Base-by-base conservation (phyloP, 2,329 filamentous ascomycete species). In the Fusarium veterinarium region DNA sequence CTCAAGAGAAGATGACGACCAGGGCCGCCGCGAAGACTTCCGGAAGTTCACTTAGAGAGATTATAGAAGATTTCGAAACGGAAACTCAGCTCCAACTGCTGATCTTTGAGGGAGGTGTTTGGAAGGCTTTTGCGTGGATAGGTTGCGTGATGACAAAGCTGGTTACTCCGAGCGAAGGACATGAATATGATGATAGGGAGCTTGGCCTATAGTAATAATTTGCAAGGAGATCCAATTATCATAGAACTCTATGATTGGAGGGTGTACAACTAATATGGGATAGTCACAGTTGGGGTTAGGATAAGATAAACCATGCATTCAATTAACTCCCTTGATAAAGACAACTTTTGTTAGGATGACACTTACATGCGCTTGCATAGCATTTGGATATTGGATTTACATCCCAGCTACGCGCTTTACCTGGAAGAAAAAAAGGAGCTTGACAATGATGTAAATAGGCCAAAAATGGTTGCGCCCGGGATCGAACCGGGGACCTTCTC, bases 401-500 rank as follows among this genome's bases (percentile, higher is more conserved):
- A 16, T 33, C 33, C 6, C 13, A 14, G 13, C 33, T 33, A 33
- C 14, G 14, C 16, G 33, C 13, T 16, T 33, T 33, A 7, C 31
- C 5, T 9, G 33, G 8, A 35, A 9, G 16, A 9, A 17, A 30
- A 30, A 28, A 17, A 8, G 3, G 3, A 2, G 2, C 8, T 20
- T 6, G 7, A 3, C 13, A 8, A n/a, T 30, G 2, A 11, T 6
- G 5, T 0, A 9, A 17, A n/a, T 9, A 3, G 5, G 20, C 46
- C 59, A 65, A 67, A 25, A 49, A 23, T 53, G 64, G 64, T 67
- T 67, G 16, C 64, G 65, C 65, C 64, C 64, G 65, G 65, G 65
- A 30, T 68, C 64, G 65, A 68, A 68, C 65, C 64, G 65, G 65
- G 57, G 65, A 68, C 65, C 65, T 68, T 68, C 64, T 68, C 64